phyloP scores from a whole-genome alignment of 208 protist species.

The Novymonas esmeraldas region DNA sequence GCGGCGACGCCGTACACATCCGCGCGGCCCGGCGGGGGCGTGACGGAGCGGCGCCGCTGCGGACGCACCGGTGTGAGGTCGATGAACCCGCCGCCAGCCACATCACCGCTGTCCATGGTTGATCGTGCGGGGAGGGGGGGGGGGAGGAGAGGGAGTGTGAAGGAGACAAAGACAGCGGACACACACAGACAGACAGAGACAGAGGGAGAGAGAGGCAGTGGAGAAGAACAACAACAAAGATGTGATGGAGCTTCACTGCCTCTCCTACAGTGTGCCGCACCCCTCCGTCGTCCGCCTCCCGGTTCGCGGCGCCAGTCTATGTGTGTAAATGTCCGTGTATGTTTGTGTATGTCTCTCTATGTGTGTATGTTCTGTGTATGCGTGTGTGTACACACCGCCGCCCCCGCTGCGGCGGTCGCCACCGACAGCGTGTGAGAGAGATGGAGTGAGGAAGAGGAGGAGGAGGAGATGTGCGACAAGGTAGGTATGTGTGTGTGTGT shows the following conservation, averaged over 20 bases:
- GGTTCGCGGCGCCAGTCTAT: too few relatives aligned
- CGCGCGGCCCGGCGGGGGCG: not conserved
- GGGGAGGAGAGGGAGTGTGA: not conserved
- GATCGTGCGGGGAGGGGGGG: not conserved
- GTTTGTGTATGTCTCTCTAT: not conserved
- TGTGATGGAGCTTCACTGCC: too few relatives aligned
- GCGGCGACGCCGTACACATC: not conserved
- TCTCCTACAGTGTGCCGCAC: too few relatives aligned
- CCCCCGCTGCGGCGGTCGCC: too few relatives aligned
- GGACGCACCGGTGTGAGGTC: conserved; percentile 66
- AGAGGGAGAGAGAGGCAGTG: not conserved
- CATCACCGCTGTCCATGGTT: too few relatives aligned
- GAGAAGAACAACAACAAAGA: not conserved
- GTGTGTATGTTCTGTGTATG: not conserved
- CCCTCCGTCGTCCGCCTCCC: too few relatives aligned
- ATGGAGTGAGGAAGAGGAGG: not conserved
- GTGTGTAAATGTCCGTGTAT: too few relatives aligned
- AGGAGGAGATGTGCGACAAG: not conserved
- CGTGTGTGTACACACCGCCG: too few relatives aligned
- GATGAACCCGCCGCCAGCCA: conserved; percentile 25
- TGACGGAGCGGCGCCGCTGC: conserved; percentile 28
- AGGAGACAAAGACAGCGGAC: too few relatives aligned
- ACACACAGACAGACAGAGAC: too few relatives aligned
- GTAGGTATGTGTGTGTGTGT: conserved; percentile 3
- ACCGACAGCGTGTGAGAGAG: not conserved